Base-by-base conservation (phyloP, 2,329 filamentous ascomycete species). In the Aureobasidium uvarum region DNA sequence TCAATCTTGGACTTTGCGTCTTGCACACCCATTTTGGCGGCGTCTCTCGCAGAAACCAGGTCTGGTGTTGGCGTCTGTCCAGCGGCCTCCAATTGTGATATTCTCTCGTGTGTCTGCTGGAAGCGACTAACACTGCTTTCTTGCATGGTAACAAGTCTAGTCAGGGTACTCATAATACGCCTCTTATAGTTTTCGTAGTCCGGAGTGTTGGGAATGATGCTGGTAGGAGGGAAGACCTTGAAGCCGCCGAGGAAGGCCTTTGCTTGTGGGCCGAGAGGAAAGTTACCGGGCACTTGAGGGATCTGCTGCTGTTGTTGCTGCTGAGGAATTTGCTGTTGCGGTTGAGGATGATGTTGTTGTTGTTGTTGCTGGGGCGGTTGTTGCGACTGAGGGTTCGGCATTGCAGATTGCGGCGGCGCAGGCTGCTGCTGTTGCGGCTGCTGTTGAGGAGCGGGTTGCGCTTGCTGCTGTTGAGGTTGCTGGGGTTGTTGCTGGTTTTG, bases 191-290 rank as follows among this genome's bases (percentile, higher is more conserved):
- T 38, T 33, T 67, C 64, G 28, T 64, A 68, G 2, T 65, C 62
- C 14, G 67, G 64, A 39, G 62, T 64, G 50, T 65, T 67, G n/a
- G 59, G 60, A 20, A 38, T 18, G 31, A 67, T 65, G 36, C 28
- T 63, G 31, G 58, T 36, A 18, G 56, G 60, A 31, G 67, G 67
- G 18, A 62, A 67, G 33, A 68, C 55, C 55, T 67, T 62, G 55
- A 64, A 65, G 38, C 60, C 54, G 58, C 36, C 25, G 13, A 67
- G 45, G 50, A 66, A 67, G 43, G 62, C 48, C 39, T 69, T 69
- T 58, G 62, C 63, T 18, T 73, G 71, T 62, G 74, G 74, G 51
- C 72, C 72, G 43, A 74, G 71, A 52, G 72, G 71, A 31, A 70
- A 69, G 20, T 73, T 71, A 28, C 74, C 74, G 54, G 75, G 65